phyloP scores from a whole-genome alignment of 495 filamentous ascomycete genomes.

The Penicillium waksmanii region DNA sequence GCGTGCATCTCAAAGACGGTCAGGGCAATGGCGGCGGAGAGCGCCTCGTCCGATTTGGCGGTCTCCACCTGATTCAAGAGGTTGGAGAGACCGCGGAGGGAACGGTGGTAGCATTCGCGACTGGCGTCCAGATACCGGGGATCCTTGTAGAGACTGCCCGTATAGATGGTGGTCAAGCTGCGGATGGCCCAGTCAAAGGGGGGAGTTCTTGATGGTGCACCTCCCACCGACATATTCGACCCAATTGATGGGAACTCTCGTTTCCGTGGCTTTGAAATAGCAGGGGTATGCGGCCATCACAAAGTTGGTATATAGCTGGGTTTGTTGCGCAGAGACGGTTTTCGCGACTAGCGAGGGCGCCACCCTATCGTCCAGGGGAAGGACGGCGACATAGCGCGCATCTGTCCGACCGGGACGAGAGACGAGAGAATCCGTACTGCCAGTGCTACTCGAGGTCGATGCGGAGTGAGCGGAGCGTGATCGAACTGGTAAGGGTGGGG shows the following conservation, averaged over 20 bases:
- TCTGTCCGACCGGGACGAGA: conserved; percentile 7
- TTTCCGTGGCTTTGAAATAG: conserved; percentile 34
- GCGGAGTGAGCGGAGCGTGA: conserved; percentile 20
- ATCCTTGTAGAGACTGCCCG: conserved; percentile 29
- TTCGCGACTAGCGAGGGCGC: conserved; percentile 31
- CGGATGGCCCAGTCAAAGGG: conserved; percentile 35
- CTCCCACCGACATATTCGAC: conserved; percentile 30
- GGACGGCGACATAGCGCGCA: conserved; percentile 9
- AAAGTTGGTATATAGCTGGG: conserved; percentile 33
- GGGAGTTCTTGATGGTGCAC: conserved; percentile 16
- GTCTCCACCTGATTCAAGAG: conserved; percentile 21
- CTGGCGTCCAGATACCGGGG: conserved; percentile 19
- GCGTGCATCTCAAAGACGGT: conserved; percentile 40
- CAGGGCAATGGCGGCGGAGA: conserved; percentile 34
- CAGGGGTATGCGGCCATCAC: conserved; percentile 31
- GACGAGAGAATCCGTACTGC: conserved; percentile 1
- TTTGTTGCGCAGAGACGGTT: conserved; percentile 29
- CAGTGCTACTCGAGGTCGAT: conserved; percentile 10
- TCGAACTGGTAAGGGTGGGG: conserved; percentile 30
- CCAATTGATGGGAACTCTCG: conserved; percentile 33
- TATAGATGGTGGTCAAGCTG: conserved; percentile 32
- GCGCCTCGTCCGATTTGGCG: conserved; percentile 33
- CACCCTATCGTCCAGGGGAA: conserved; percentile 26
- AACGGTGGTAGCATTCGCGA: conserved; percentile 28
- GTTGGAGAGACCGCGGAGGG: conserved; percentile 25